Conservation (phyloP, 352 stramenopile genomes). For the Globisporangium sylvaticum region DNA sequence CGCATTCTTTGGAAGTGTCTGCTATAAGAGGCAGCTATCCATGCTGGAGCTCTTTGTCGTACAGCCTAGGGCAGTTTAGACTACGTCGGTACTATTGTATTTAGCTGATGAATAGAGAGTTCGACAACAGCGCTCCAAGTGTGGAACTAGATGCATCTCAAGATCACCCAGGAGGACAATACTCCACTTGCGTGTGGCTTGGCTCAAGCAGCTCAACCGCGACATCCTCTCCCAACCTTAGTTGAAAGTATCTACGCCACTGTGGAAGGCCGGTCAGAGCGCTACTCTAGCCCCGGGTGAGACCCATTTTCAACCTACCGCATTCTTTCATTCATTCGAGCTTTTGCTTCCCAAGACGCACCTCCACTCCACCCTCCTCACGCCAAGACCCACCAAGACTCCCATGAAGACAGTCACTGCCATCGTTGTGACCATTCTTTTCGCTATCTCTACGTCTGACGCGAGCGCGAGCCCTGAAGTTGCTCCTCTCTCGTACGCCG, state of each 20-base stretch:
- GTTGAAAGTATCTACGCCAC: no score
- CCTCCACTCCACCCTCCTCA: not conserved
- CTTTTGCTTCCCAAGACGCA: not conserved
- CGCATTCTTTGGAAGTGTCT: no score
- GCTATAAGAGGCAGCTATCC: no score
- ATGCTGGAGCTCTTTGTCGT: not conserved
- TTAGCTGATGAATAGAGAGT: no score
- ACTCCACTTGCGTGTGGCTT: not conserved
- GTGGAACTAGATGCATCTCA: no score
- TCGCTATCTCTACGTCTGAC: not conserved
- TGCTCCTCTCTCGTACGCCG: conserved; percentile 3
- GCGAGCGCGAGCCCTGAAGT: not conserved
- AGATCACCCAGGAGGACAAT: not conserved
- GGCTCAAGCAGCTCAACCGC: not conserved
- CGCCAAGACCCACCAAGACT: not conserved
- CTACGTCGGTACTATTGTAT: no score
- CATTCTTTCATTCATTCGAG: not conserved
- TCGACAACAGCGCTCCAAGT: no score
- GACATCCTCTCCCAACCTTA: no score
- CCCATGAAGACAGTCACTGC: not conserved
- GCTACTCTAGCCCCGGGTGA: no score
- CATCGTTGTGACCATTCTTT: not conserved
- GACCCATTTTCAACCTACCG: not conserved
- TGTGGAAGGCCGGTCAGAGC: no score
- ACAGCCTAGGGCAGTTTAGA: not conserved